Percentiles rank a stretch among this genome's conserved stretches.
phyloP scores from a whole-genome alignment of 2,329 filamentous ascomycete species.

The Podosphaera xanthii region DNA sequence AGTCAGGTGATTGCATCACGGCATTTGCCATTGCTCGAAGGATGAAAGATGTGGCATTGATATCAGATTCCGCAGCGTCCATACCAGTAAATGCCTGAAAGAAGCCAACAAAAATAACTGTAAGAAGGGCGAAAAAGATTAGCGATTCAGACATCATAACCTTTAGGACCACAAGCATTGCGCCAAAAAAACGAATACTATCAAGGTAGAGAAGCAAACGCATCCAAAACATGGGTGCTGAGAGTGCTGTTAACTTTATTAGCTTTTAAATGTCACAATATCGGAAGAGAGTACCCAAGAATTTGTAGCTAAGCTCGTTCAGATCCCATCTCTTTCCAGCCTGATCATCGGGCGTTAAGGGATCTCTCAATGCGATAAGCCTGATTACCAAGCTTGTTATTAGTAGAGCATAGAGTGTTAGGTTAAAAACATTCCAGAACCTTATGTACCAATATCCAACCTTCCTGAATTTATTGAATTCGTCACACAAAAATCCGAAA shows the following conservation, averaged over 20 bases:
- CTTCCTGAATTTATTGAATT: slow-evolving; percentile 77
- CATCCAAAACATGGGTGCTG: slow-evolving; percentile 92
- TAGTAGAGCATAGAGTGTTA: slow-evolving; percentile 56
- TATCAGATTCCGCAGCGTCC: slow-evolving; percentile 56
- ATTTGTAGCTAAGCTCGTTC: slow-evolving; percentile 77
- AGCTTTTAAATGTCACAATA: slow-evolving; percentile 1
- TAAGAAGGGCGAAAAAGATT: slow-evolving; percentile 84
- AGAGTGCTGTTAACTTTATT: slow-evolving; percentile 36
- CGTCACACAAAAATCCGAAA: slow-evolving; percentile 72
- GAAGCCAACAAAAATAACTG: slow-evolving; percentile 68
- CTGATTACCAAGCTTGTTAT: slow-evolving; percentile 58
- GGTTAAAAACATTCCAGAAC: slow-evolving; percentile 96
- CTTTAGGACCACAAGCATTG: slow-evolving; percentile 92
- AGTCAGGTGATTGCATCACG: slow-evolving; percentile 80
- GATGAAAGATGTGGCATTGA: slow-evolving; percentile 48
- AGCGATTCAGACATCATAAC: slow-evolving; percentile 85
- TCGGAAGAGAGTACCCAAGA: slow-evolving; percentile 27
- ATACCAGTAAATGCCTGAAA: slow-evolving; percentile 86
- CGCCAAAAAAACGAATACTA: slow-evolving; percentile 83
- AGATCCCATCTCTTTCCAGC: slow-evolving; percentile 32
- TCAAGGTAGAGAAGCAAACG: slow-evolving; percentile 82
- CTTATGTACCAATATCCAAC: slow-evolving; percentile 75
- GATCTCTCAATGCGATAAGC: slow-evolving; percentile 51
- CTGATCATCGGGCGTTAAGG: slow-evolving; percentile 18
- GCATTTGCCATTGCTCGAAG: slow-evolving; percentile 68